phyloP scores from a whole-genome alignment of 108 stramenopile genomes.

The Phaeodactylum tricornutum region DNA sequence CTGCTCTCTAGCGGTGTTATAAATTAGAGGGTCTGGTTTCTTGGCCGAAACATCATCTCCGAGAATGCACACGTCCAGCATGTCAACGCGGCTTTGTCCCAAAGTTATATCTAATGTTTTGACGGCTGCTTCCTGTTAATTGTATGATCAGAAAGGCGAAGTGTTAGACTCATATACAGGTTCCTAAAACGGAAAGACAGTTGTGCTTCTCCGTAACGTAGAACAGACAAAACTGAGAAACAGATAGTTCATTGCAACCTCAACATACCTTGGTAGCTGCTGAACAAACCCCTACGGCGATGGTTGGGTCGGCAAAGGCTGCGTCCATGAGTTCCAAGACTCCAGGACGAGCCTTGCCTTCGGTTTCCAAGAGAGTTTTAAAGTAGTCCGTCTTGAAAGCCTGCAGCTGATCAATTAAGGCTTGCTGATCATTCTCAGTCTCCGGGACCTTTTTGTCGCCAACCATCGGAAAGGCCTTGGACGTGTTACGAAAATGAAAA shows the following conservation, averaged over 20 bases:
- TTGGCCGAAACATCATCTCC: conserved; percentile 81
- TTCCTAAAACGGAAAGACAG: too few relatives aligned
- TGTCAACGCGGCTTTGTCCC: conserved; percentile 53
- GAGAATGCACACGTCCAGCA: conserved; percentile 73
- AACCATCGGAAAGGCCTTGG: conserved; percentile 6
- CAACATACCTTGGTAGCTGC: conserved; percentile 85
- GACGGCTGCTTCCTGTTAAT: conserved; percentile 65
- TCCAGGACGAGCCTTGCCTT: conserved; percentile 67
- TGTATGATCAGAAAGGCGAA: too few relatives aligned
- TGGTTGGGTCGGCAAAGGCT: conserved; percentile 63
- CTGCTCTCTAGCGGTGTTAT: conserved; percentile 59
- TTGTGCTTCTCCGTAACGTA: too few relatives aligned
- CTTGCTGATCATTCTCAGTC: conserved; percentile 47
- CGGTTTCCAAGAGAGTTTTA: conserved; percentile 57
- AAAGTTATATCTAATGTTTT: conserved; percentile 72
- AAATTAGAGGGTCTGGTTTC: conserved; percentile 86
- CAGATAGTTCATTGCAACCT: too few relatives aligned
- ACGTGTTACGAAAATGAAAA: conserved; percentile 66
- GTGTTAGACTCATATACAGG: too few relatives aligned
- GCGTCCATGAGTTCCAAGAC: conserved; percentile 81
- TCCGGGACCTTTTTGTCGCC: conserved; percentile 20
- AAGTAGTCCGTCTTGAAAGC: conserved; percentile 79
- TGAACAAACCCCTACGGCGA: conserved; percentile 84
- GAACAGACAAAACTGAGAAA: too few relatives aligned
- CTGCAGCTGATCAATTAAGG: conserved; percentile 72